Evolutionary conservation across 768 basidiomycete species (phyloP).

Genomic region (Amanita jacksonii): DNA sequence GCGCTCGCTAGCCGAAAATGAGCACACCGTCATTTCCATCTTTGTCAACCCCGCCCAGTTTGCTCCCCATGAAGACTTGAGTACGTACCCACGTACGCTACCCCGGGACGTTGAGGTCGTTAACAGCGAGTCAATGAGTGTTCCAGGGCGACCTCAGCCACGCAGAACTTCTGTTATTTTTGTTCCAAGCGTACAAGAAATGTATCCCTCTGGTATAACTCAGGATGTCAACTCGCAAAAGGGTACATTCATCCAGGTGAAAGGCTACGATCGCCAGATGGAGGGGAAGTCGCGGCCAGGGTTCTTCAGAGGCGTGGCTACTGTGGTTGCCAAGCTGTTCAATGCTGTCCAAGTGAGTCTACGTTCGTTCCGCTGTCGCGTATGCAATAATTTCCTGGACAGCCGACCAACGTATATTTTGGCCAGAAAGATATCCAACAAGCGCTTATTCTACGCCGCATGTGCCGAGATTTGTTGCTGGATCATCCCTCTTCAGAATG

Average conservation of each 20-base stretch:
- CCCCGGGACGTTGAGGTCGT: conserved; percentile 63
- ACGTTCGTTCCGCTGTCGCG: neutral
- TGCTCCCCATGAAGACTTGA: conserved; percentile 89
- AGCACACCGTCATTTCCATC: conserved; percentile 85
- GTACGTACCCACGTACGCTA: conserved; percentile 84
- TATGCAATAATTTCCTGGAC: conserved; percentile 9
- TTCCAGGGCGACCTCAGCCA: conserved; percentile 11
- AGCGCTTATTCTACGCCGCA: conserved; percentile 70
- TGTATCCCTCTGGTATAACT: conserved; percentile 89
- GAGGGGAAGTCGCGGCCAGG: conserved; percentile 81
- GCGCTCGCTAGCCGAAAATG: conserved; percentile 66
- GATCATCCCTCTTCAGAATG: conserved; percentile 62
- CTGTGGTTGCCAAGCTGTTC: conserved; percentile 91
- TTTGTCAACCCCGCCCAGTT: conserved; percentile 99
- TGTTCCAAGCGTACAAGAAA: conserved; percentile 66
- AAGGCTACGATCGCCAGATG: conserved; percentile 88
- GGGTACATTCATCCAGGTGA: conserved; percentile 89
- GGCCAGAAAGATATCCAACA: conserved; percentile 99
- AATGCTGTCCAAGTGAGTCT: conserved; percentile 72
- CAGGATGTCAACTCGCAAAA: conserved; percentile 66
- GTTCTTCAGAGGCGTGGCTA: conserved; percentile 94
- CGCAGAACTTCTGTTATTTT: conserved; percentile 65
- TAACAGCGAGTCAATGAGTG: conserved; percentile 22
- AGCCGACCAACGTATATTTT: conserved; percentile 92
- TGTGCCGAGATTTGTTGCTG: conserved; percentile 75